Evolutionary conservation across 371 early-diverging fungal genomes (phyloP).

Genomic region (Saksenaea oblongispora): DNA sequence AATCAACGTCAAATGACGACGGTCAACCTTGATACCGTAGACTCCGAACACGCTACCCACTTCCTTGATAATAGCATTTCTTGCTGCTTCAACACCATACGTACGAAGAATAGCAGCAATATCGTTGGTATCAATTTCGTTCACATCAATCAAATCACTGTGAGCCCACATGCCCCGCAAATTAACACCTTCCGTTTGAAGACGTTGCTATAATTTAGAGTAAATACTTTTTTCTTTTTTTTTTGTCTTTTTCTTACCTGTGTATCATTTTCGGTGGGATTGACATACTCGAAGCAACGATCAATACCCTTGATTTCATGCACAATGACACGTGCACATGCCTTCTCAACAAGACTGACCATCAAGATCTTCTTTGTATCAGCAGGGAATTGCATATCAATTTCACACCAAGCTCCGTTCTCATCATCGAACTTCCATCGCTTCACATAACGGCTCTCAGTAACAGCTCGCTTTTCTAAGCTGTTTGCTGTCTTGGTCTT

Average conservation of each 20-base stretch:
- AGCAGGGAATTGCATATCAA: conserved; percentile 82
- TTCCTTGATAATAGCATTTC: conserved; percentile 95
- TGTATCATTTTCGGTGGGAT: conserved; percentile 80
- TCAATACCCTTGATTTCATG: conserved; percentile 87
- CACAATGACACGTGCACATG: conserved; percentile 69
- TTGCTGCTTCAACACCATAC: conserved; percentile 99
- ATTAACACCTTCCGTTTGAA: conserved; percentile 93
- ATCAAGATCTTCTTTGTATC: conserved; percentile 92
- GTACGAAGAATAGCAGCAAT: conserved; percentile 90
- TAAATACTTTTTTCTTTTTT: background rate
- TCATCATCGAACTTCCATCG: conserved; percentile 71
- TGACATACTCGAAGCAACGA: conserved; percentile 74
- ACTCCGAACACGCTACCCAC: conserved; percentile 95
- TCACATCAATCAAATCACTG: conserved; percentile 78
- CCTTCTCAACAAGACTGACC: conserved; percentile 83
- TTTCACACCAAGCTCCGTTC: conserved; percentile 78
- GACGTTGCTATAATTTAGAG: conserved; percentile 34
- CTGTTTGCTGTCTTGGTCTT: conserved; percentile 16
- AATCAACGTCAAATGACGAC: conserved; percentile 95
- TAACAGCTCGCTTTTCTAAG: conserved; percentile 42
- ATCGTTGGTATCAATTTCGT: conserved; percentile 95
- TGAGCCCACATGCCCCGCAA: conserved; percentile 89
- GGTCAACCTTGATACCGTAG: conserved; percentile 97
- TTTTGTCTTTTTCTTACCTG: conserved; percentile 34
- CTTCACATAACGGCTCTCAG: conserved; percentile 60